Conservation (phyloP, 2,329 filamentous ascomycete species). For the Curvularia spicifera region DNA sequence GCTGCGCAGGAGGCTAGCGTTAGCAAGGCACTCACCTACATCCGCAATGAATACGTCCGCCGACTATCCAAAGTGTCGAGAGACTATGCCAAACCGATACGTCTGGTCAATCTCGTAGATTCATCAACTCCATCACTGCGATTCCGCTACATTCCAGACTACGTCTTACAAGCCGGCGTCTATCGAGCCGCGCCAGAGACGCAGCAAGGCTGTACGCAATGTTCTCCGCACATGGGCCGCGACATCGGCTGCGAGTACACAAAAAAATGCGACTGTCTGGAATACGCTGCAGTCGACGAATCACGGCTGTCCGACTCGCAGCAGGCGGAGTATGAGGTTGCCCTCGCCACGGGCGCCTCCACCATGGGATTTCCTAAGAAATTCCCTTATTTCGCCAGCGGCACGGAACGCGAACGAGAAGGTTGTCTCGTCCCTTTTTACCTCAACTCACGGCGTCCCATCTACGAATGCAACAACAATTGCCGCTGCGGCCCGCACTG, state of each 20-base stretch:
- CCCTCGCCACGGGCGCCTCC: slow-evolving; percentile 28
- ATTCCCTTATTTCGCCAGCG: slow-evolving; percentile 66
- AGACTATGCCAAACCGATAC: slow-evolving; percentile 51
- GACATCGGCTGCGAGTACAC: slow-evolving; percentile 67
- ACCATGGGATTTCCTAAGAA: slow-evolving; percentile 53
- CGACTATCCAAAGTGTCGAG: slow-evolving; percentile 40
- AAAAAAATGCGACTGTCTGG: slow-evolving; percentile 69
- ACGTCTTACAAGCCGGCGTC: slow-evolving; percentile 65
- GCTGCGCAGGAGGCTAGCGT: slow-evolving; percentile 38
- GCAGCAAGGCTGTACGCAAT: slow-evolving; percentile 70
- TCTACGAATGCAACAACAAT: slow-evolving; percentile 80
- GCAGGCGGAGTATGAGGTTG: slow-evolving; percentile 29
- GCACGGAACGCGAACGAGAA: slow-evolving; percentile 33
- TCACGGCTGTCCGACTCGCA: slow-evolving; percentile 39
- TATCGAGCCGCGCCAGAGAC: slow-evolving; percentile 66
- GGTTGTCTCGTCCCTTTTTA: slow-evolving; percentile 52
- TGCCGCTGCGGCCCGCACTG: slow-evolving; percentile 71
- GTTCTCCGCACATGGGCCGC: slow-evolving; percentile 61
- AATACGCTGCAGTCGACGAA: slow-evolving; percentile 62
- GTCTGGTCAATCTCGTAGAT: slow-evolving; percentile 69
- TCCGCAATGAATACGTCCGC: slow-evolving; percentile 50
- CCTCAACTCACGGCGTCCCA: slow-evolving; percentile 55
- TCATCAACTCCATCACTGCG: slow-evolving; percentile 61
- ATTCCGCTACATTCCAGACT: slow-evolving; percentile 73
- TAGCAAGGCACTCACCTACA: slow-evolving; percentile 41